These are phyloP conservation scores for Aethionema arabicum DNA, from an alignment of 345 rosid genomes.

Conservation along the genomic window DNA sequence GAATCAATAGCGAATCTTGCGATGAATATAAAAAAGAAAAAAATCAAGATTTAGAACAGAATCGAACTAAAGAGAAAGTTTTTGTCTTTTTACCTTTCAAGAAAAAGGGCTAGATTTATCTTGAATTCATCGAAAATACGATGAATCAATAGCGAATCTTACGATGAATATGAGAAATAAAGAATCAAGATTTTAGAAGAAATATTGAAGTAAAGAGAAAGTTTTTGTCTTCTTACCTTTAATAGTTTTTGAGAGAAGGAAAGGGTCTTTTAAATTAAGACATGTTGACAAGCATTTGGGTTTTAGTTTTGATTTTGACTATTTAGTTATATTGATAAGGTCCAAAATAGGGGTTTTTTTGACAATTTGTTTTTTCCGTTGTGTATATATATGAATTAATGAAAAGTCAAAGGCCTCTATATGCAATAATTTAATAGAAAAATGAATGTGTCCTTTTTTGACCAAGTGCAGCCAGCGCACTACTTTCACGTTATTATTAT, in stretches of 20 bases:
- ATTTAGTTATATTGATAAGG: constrained; percentile 37
- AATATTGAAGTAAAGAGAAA: background rate
- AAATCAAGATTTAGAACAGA: constrained; percentile 16
- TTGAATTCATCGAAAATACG: too few species aligned
- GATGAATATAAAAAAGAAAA: background rate
- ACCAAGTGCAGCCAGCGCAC: background rate
- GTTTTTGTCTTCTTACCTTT: background rate
- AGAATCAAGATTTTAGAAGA: constrained; percentile 19
- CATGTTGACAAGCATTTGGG: constrained; percentile 24
- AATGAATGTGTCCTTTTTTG: background rate
- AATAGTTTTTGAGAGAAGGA: constrained; percentile 2
- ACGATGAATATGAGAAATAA: too few species aligned
- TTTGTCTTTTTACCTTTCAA: constrained; percentile 9
- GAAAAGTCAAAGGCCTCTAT: background rate
- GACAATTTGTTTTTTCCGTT: constrained; percentile 19
- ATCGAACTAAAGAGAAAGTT: background rate
- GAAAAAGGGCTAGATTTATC: too few species aligned
- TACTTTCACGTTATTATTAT: too few species aligned
- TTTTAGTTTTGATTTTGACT: constrained; percentile 17
- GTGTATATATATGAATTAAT: background rate
- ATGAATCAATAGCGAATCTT: too few species aligned
- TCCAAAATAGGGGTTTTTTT: background rate
- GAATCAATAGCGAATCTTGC: too few species aligned
- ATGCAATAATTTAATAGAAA: background rate
- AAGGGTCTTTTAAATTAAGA: constrained; percentile 19